Evolutionary conservation across 2,329 filamentous ascomycete genomes (phyloP), one percentile per base, ranked within the genome.

Genomic region (Aureobasidium pullulans): DNA sequence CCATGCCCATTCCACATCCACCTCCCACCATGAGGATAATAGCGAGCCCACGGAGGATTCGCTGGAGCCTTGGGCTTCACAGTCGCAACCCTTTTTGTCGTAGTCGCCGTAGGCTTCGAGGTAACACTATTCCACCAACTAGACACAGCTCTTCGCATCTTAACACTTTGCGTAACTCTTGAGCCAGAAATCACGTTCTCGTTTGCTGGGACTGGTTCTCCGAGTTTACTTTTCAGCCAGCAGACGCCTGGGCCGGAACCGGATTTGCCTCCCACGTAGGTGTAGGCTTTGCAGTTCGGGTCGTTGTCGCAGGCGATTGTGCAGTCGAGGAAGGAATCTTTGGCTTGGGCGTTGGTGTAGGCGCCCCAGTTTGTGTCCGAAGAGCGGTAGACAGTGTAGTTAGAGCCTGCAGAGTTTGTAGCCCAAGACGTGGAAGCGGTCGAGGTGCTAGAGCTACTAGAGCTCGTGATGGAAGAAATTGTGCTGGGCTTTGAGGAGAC

Each of bases 181-280:
- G 43, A 44, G 31, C 56, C 60, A 16, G 57, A 54, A 10, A 62
- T 49, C 2, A 56, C 37, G 6, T 60, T 60, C 23, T 36, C n/a
- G 23, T 23, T 46, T 29, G 57, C 42, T 39, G 49, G 29, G 19
- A 48, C 46, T n/a, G 37, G 43, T 15, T 34, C 23, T 4, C 60
- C 57, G 4, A 50, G 37, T 28, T 46, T 23, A 5, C 7, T 61
- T 44, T 66, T 66, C 31, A 67, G 54, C 56, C 56, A 61, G 32
- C 61, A 63, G 11, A 56, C 59, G 16, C 61, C 61, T 34, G 23
- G 4, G 3, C 61, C 61, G 6, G 13, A 6, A 15, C 61, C 61
- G 15, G 42, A 11, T 6, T 19, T 49, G n/a, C 44, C 62, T 2
- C 62, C 61, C 1, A 62, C 61, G 32, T 64, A 64, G 15, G 61